phyloP scores from a whole-genome alignment of 108 stramenopile species.

The Discostella pseudostelligera region DNA sequence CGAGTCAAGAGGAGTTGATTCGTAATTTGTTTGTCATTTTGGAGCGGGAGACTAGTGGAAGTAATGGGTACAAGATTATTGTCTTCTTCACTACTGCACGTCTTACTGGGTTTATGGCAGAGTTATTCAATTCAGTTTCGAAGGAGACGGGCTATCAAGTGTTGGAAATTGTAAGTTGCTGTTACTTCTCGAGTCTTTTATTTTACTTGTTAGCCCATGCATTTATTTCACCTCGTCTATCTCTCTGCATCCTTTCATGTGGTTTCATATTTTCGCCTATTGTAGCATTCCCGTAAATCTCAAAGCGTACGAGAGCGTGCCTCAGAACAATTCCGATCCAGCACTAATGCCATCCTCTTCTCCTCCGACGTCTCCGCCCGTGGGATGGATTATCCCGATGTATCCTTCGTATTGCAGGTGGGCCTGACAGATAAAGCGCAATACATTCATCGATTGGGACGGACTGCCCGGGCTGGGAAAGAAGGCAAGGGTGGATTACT shows the following conservation, averaged over 20 bases:
- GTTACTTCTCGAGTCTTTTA: too few relatives aligned
- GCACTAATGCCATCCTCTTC: slow-evolving; percentile 62
- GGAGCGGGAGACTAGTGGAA: slow-evolving; percentile 26
- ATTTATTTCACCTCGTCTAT: too few relatives aligned
- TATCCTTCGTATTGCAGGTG: slow-evolving; percentile 78
- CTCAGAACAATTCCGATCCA: slow-evolving; percentile 59
- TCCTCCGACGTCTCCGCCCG: slow-evolving; percentile 83
- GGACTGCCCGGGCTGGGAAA: slow-evolving; percentile 88
- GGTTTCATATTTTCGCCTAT: too few relatives aligned
- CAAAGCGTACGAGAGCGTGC: slow-evolving; percentile 67
- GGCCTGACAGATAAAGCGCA: slow-evolving; percentile 74
- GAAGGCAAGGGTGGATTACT: slow-evolving; percentile 57
- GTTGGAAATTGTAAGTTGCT: slow-evolving; percentile 58
- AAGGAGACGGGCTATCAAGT: slow-evolving; percentile 43
- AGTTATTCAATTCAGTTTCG: slow-evolving; percentile 63
- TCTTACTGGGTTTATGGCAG: slow-evolving; percentile 74
- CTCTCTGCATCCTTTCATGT: too few relatives aligned
- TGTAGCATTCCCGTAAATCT: slow-evolving; percentile 77
- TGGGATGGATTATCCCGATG: slow-evolving; percentile 88
- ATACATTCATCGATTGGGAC: slow-evolving; percentile 92
- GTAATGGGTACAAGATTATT: slow-evolving; percentile 56
- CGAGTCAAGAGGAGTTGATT: slow-evolving; percentile 35
- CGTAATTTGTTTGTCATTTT: slow-evolving; percentile 34
- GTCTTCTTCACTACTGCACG: slow-evolving; percentile 93
- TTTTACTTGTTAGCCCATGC: too few relatives aligned